Percentiles rank a stretch among this genome's conserved stretches.
These are phyloP conservation scores for Dictyostelium discoideum DNA, from an alignment of 78 protist species.

Conservation along the genomic window dicty_2.7 NC_007090.3:2309501-2310000, in stretches of 20 bases:
- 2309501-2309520: not conserved
- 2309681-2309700: not conserved
- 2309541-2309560: not conserved
- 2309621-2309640: not conserved
- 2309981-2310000: conserved; percentile 63
- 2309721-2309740: no score
- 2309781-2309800: not conserved
- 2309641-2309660: not conserved
- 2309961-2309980: conserved; percentile 30
- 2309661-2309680: not conserved
- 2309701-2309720: not conserved
- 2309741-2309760: not conserved
- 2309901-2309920: not conserved
- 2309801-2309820: conserved; percentile 5
- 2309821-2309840: conserved; percentile 45
- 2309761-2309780: not conserved
- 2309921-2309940: conserved; percentile 21
- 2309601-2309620: not conserved
- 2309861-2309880: conserved; percentile 63
- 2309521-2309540: not conserved
- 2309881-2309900: conserved; percentile 51
- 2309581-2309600: not conserved
- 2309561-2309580: not conserved
- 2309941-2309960: conserved; percentile 37
- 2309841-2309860: conserved; percentile 67